Evolutionary conservation across 2,329 filamentous ascomycete species (phyloP).

Genomic region (Botryotinia narcissicola): DNA sequence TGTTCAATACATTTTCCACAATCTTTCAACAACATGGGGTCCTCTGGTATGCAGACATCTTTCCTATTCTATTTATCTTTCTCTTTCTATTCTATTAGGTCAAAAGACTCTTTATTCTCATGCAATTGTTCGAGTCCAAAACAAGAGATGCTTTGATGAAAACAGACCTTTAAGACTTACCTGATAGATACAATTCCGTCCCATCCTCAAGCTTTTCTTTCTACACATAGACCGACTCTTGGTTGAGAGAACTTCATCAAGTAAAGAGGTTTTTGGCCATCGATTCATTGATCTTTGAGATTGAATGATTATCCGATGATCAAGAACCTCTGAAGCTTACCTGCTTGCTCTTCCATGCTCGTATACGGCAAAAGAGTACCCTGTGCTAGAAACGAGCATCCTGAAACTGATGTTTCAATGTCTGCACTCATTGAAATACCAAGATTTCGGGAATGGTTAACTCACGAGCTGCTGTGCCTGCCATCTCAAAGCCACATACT

Average conservation of each 20-base stretch:
- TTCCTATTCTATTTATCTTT: background rate
- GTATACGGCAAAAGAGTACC: rapidly evolving
- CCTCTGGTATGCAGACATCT: background rate
- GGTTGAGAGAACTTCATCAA: background rate
- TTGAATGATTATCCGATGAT: background rate
- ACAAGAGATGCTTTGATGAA: background rate
- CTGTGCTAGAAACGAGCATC: background rate
- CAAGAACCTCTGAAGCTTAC: background rate
- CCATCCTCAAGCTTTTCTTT: background rate
- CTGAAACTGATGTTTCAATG: background rate
- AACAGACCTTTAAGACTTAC: background rate
- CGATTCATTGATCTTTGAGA: too few species aligned
- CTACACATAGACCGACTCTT: background rate
- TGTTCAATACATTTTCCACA: background rate
- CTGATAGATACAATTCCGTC: background rate
- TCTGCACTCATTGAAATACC: background rate
- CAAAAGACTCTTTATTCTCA: background rate
- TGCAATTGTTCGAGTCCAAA: background rate
- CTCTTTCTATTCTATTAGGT: background rate
- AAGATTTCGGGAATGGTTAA: background rate
- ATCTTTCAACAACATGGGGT: background rate
- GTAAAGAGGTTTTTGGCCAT: background rate
- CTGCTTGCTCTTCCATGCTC: background rate
- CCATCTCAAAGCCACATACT: background rate
- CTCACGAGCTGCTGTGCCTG: too few species aligned